A percentile compares a stretch with the other conserved stretches of the same genome.
These are phyloP conservation scores for Pterocarpus santalinus DNA, from an alignment of 306 rosid genomes.

Conservation along the genomic window DNA sequence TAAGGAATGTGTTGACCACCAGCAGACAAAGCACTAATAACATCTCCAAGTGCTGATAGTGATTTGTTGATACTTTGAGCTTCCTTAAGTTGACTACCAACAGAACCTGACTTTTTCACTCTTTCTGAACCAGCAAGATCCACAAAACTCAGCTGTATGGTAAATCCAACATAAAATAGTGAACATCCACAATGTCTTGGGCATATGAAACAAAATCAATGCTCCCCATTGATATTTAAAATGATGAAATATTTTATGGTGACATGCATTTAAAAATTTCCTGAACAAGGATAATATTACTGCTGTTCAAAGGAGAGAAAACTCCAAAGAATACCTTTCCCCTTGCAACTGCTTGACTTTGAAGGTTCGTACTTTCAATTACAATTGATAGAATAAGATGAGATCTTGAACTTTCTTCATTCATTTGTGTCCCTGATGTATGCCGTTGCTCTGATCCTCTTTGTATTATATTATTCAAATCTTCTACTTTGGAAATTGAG, in stretches of 20 bases:
- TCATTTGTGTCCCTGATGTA: constrained; percentile 88
- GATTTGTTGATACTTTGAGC: constrained; percentile 98
- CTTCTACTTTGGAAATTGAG: constrained; percentile 80
- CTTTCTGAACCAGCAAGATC: constrained; percentile 99
- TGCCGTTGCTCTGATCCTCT: constrained; percentile 88
- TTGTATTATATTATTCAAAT: constrained; percentile 69
- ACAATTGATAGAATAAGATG: constrained; percentile 90
- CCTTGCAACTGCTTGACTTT: constrained; percentile 85
- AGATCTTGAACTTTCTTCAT: constrained; percentile 95
- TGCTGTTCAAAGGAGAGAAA: not conserved
- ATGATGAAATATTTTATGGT: not conserved
- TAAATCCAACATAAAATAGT: constrained; percentile 31
- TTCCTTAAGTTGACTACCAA: constrained; percentile 90
- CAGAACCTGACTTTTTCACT: constrained; percentile 91
- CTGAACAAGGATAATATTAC: not conserved
- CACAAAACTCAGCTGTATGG: constrained; percentile 88
- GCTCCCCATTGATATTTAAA: not conserved
- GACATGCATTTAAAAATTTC: constrained; percentile 15
- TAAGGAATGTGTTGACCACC: constrained; percentile 93
- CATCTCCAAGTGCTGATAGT: constrained; percentile 96
- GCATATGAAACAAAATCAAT: constrained; percentile 31
- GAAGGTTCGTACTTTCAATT: constrained; percentile 92
- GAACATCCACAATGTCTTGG: constrained; percentile 6
- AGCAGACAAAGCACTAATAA: constrained; percentile 80
- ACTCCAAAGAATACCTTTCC: constrained; percentile 76